Evolutionary conservation across 148 eudicot species (phyloP), one percentile per base, ranked within the genome.

Genomic region (Fagopyrum homotropicum): DNA sequence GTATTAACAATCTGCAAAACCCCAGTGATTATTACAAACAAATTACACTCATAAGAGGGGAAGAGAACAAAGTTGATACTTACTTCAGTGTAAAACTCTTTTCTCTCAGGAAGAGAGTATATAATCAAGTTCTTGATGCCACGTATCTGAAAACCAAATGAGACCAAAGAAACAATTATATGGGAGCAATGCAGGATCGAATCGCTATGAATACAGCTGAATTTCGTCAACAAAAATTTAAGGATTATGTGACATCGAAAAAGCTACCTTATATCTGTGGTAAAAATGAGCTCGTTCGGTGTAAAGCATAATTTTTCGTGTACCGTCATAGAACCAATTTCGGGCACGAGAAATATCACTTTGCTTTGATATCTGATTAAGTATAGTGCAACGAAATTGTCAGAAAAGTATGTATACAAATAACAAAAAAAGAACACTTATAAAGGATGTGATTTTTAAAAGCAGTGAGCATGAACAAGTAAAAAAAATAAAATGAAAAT

Each of bases 31-130:
- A 56, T 2, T 44, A 5, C 43, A 11, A 9, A 75, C 55, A 22
- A 22, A 22, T 22, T 22, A 59, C 4, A 43, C 15, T 14, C 74
- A 83, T 15, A 40, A 78, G 35, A 72, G 1, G 45, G 29, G 45
- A 35, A 54, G 47, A 30, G 61, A 22, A 56, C 54, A 50, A 22
- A 40, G 35, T 4, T 19, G 2, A 35, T 46, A 61, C 89, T 82
- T 69, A 93, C 98, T 93, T 95, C 99, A 59, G 97, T 98, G 84
- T 95, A 95, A 79, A 95, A 90, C 78, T 92, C 99, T 79, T 89
- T 95, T 79, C 96, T 85, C 84, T 95, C 97, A 4, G 98, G 99
- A 43, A 95, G 90, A 70, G 99, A 95, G 83, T 92, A 95, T 59
- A 95, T 81, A 19, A 95, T 89, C 72, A 95, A 80, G 79, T 90